Evolutionary conservation across 2,329 filamentous ascomycete species (phyloP), one percentile per base, ranked within the genome.

Genomic region (Cytospora paraplurivora): DNA sequence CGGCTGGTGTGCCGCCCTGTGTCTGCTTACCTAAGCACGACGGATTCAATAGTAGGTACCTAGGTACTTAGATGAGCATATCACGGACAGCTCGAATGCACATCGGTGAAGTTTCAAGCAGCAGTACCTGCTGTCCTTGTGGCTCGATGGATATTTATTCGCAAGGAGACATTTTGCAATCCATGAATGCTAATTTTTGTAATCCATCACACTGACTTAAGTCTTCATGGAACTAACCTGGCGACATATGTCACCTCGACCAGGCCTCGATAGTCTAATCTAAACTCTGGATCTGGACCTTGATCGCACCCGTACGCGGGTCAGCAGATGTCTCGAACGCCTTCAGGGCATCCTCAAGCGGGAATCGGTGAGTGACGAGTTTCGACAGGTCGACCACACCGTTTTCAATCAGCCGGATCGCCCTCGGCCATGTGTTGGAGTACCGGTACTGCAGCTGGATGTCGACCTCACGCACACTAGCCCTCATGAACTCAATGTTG

Each of bases 381-480:
- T 86, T 90, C 71, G 84, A 85, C 73, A 97, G 79, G 74, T 96
- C 87, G 71, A 98, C 85, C 4, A 97, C 85, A 1, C 92, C 92
- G 73, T 88, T 92, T 81, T 92, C 86, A 44, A 98, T 84, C 68
- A 98, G 81, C 55, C 93, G 86, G 69, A 98, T 97, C 51, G 95
- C 94, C 67, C 92, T 86, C 38, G 94, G 95, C 94, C 94, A 98
- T 27, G 92, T 97, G 81, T 98, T 97, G 79, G 85, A 86, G 81
- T 98, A 98, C 66, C 95, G 87, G 81, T 98, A 98, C 81, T 98
- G 94, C 77, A 97, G 95, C 79, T 96, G 92, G 66, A 98, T 82
- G 77, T 98, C 94, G 70, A 98, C 90, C 79, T 98, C 95, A 68
- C 91, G 86, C 7, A 93, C 94, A 71, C 90, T 94, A 63, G 94